phyloP scores from a whole-genome alignment of 1,139 yeast genomes.

The Nadsonia commutata region DNA sequence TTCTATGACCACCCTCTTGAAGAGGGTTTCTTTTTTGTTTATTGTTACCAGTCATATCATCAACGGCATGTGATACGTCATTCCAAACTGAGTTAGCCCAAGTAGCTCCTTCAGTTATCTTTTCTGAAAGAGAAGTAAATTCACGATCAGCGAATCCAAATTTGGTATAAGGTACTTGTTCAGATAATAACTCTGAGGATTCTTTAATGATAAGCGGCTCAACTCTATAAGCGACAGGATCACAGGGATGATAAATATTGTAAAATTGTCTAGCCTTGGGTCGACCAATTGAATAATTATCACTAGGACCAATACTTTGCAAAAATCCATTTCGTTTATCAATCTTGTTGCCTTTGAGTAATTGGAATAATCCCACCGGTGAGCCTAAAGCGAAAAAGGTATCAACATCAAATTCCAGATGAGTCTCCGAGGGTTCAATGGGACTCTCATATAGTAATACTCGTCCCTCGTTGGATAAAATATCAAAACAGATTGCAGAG shows the following conservation, averaged over 20 bases:
- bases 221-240: slow-evolving; percentile 73
- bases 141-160: slow-evolving; percentile 32
- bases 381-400: slow-evolving; percentile 72
- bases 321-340: slow-evolving; percentile 23
- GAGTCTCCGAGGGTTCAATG: slow-evolving; percentile 3
- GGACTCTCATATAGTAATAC: neutral
- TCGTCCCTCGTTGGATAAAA: slow-evolving; percentile 42
- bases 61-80: too few species aligned
- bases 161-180: slow-evolving; percentile 38
- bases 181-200: slow-evolving; percentile 48
- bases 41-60: too few species aligned
- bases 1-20: too few species aligned
- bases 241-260: slow-evolving; percentile 77
- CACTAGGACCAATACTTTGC: slow-evolving; percentile 1
- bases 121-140: slow-evolving; percentile 28
- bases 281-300: neutral
- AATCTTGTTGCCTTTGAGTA: slow-evolving; percentile 46
- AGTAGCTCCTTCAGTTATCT: slow-evolving; percentile 31
- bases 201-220: slow-evolving; percentile 60
- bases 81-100: slow-evolving; percentile 6
- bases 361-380: slow-evolving; percentile 72
- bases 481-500: slow-evolving; percentile 65
- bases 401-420: slow-evolving; percentile 42
- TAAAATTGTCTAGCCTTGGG: slow-evolving; percentile 35
- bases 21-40: too few species aligned